These are phyloP conservation scores for Pseudogymnoascus sp. DNA, from an alignment of 2,329 filamentous ascomycete species.

Conservation along the genomic window DNA sequence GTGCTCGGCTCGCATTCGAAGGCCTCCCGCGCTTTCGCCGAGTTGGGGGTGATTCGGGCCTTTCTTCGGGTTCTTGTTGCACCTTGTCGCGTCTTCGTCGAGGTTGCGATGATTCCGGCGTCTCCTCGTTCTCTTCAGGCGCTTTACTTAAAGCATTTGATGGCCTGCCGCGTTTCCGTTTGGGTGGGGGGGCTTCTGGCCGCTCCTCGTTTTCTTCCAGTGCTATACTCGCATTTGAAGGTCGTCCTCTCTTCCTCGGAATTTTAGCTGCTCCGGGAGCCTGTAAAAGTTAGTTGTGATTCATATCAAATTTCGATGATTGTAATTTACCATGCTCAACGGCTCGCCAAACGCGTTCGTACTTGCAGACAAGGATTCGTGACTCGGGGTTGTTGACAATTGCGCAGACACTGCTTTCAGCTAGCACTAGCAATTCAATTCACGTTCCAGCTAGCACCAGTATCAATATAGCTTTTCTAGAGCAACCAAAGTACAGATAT, in stretches of 20 bases:
- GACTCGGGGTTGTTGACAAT: neutral
- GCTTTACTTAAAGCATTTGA: conserved; percentile 5
- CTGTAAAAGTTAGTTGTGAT: neutral
- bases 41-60: neutral
- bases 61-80: neutral
- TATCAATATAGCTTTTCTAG: neutral
- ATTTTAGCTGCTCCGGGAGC: neutral
- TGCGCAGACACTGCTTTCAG: neutral
- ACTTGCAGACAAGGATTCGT: neutral
- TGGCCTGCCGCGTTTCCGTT: conserved; percentile 11
- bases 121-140: neutral
- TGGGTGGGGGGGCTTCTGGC: neutral
- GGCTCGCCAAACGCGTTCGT: neutral
- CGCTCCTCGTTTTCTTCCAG: neutral
- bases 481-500: neutral
- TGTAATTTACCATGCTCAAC: neutral
- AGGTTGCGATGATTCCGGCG: neutral
- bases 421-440: neutral
- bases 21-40: conserved; percentile 7
- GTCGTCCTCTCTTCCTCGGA: conserved; percentile 8
- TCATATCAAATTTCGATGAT: neutral
- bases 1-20: conserved; percentile 8
- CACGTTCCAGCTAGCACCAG: neutral
- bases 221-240: conserved; percentile 11
- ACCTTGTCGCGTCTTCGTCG: conserved; percentile 10